phyloP scores from a whole-genome alignment of 768 basidiomycete species.

The Termitomyces sp. region DNA sequence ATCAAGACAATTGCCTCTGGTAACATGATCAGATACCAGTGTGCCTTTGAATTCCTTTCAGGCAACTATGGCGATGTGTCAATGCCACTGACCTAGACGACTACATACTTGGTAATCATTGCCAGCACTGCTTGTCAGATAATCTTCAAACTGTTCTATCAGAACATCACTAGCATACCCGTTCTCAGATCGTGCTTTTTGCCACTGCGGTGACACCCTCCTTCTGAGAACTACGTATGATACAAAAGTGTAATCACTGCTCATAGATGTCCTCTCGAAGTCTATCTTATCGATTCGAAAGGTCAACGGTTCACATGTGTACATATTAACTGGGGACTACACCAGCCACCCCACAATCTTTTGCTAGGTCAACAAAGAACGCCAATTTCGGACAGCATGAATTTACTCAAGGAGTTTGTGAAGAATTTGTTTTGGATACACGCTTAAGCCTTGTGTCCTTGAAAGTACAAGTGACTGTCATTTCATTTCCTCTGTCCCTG shows the following conservation, averaged over 20 bases:
- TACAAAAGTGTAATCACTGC: background rate
- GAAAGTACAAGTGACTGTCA: background rate
- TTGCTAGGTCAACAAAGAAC: background rate
- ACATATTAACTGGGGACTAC: background rate
- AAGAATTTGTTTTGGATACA: background rate
- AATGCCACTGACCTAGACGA: background rate
- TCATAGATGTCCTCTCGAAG: background rate
- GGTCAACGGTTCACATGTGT: background rate
- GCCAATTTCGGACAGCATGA: background rate
- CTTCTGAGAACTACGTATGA: background rate
- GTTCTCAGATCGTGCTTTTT: background rate
- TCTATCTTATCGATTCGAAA: background rate
- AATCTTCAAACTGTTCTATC: background rate
- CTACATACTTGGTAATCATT: background rate
- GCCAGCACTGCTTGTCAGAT: background rate
- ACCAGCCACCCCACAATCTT: background rate
- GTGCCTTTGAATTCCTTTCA: background rate
- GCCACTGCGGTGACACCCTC: background rate
- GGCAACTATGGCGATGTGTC: too few species aligned
- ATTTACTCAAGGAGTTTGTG: background rate
- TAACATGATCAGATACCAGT: background rate
- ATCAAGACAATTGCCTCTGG: too few species aligned
- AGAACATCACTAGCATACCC: too few species aligned
- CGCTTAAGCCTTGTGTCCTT: background rate
- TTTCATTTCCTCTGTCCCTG: constrained; percentile 2